Percentiles rank a stretch among this genome's conserved stretches.
Evolutionary conservation across 192 early-diverging fungal genomes (phyloP).

Genomic region (Coemansia sp.): DNA sequence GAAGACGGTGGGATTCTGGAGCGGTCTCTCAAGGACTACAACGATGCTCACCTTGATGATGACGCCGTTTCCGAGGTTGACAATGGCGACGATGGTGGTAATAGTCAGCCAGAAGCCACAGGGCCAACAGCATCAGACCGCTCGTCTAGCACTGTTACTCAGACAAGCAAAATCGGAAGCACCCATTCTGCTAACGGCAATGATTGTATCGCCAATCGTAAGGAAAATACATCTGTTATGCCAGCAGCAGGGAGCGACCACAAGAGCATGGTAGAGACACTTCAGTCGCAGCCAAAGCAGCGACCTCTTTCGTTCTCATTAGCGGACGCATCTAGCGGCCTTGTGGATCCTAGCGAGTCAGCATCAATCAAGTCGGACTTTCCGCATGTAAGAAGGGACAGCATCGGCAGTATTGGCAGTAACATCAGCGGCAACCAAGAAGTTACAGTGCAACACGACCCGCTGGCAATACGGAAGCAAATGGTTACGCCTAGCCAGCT

Average conservation of each 20-base stretch:
- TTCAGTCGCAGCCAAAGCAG: conserved; percentile 1
- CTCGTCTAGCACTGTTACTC: neutral
- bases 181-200: neutral
- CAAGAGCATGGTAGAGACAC: neutral
- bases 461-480: neutral
- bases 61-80: conserved; percentile 5
- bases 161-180: neutral
- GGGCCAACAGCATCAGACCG: neutral
- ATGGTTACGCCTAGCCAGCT: conserved; percentile 26
- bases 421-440: neutral
- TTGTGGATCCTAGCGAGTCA: neutral
- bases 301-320: conserved; percentile 6
- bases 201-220: neutral
- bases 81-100: neutral
- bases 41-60: conserved; percentile 22
- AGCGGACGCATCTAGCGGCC: neutral
- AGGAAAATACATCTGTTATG: neutral
- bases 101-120: too few species aligned
- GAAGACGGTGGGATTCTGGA: conserved; percentile 64
- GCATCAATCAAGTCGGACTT: neutral
- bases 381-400: conserved; percentile 4
- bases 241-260: neutral
- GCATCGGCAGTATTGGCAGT: neutral
- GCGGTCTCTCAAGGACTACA: conserved; percentile 40
- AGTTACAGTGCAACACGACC: neutral